phyloP scores from a whole-genome alignment of 1,284 basidiomycete species.

The Sporisorium graminicola region DNA sequence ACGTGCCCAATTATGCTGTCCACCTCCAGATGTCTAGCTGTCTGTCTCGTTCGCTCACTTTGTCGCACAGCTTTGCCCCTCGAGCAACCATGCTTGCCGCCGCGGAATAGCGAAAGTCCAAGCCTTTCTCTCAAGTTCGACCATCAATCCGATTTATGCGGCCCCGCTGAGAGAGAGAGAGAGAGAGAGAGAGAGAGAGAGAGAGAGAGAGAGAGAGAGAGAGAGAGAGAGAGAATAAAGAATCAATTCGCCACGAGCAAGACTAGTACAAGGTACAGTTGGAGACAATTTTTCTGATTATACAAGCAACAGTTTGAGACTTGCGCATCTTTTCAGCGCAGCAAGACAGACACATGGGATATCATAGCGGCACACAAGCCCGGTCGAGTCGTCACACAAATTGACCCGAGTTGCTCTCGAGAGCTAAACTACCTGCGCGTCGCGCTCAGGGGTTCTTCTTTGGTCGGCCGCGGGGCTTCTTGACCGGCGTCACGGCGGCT shows the following conservation, averaged over 20 bases:
- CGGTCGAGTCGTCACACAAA: background rate
- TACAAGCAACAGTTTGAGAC: background rate
- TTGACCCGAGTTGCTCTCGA: background rate
- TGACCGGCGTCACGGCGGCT: slow-evolving; percentile 12
- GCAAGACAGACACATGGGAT: slow-evolving; percentile 2
- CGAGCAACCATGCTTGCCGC: background rate
- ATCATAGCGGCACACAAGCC: background rate
- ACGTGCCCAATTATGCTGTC: background rate
- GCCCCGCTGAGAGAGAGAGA: no score
- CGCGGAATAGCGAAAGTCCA: no score
- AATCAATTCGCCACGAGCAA: background rate
- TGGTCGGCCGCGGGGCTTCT: slow-evolving; percentile 42
- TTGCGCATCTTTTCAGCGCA: background rate
- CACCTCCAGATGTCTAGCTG: background rate
- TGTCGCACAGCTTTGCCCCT: background rate
- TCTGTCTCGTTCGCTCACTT: background rate
- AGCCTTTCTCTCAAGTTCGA: no score
- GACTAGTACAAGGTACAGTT: slow-evolving; percentile 9
- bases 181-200: no score
- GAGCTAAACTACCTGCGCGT: background rate
- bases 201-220: no score
- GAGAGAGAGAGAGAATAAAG: background rate
- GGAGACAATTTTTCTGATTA: background rate
- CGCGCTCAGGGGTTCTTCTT: slow-evolving; percentile 30
- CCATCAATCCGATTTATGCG: no score